Percentiles rank a stretch among this genome's conserved stretches.
Conservation (phyloP, 495 filamentous ascomycete species). For the Pyronema omphalodes region DNA sequence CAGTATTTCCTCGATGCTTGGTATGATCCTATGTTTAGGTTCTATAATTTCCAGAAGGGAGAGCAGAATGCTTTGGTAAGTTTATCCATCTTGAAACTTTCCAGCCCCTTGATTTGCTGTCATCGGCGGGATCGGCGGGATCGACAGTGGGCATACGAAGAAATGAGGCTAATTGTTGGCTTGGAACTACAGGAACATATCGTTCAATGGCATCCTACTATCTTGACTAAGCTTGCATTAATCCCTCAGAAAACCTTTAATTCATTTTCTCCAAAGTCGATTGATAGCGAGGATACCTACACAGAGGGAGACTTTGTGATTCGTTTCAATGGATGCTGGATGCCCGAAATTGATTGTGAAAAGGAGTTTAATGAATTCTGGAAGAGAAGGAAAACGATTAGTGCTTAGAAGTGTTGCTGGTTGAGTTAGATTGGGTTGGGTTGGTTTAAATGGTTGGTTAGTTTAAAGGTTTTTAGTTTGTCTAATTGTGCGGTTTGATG, state of each 20-base stretch:
- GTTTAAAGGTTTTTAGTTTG: too few relatives aligned
- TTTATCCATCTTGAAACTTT: slow-evolving; percentile 1
- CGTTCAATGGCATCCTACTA: slow-evolving; percentile 97
- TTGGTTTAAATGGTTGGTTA: too few relatives aligned
- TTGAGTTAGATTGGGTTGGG: too few relatives aligned
- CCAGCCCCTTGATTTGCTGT: neutral
- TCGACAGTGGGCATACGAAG: too few relatives aligned
- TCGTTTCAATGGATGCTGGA: slow-evolving; percentile 53
- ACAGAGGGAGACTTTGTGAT: slow-evolving; percentile 77
- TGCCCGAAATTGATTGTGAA: slow-evolving; percentile 43
- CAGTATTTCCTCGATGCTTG: slow-evolving; percentile 86
- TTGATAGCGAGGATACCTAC: slow-evolving; percentile 36
- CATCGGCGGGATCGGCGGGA: neutral
- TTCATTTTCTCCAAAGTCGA: slow-evolving; percentile 34
- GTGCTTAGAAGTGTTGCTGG: too few relatives aligned
- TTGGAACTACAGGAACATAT: slow-evolving; percentile 49
- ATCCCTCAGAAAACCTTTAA: slow-evolving; percentile 70
- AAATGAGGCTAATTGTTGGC: too few relatives aligned
- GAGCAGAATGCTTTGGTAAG: slow-evolving; percentile 79
- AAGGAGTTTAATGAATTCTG: slow-evolving; percentile 44
- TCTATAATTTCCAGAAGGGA: slow-evolving; percentile 88
- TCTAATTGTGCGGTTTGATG: too few relatives aligned
- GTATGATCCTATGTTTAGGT: slow-evolving; percentile 86
- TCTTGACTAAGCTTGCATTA: slow-evolving; percentile 70
- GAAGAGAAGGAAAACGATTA: slow-evolving; percentile 26